Percentiles rank a stretch among this genome's conserved stretches.
Conservation (phyloP, 139 green algal genomes). For the Tetraselmis striata region DNA sequence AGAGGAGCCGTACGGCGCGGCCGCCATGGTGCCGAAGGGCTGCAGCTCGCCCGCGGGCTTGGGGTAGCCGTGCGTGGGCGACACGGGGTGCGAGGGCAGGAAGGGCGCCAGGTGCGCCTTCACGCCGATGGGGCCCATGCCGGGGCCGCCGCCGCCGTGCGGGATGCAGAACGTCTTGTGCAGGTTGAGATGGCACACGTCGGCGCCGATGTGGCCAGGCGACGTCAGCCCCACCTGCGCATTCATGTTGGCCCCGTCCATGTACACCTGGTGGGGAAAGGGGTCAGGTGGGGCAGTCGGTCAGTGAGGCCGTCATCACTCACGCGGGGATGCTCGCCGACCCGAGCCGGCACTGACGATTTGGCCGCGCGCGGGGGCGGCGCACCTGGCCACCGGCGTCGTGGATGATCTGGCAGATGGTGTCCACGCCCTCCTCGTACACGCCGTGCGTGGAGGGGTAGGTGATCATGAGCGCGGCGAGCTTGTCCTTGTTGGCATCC, state of each 20-base stretch:
- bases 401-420: constrained; percentile 96
- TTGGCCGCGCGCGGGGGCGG: too few relatives aligned
- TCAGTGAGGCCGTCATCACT: too few relatives aligned
- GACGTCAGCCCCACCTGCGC: constrained; percentile 95
- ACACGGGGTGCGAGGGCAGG: constrained; percentile 89
- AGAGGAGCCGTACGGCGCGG: constrained; percentile 89
- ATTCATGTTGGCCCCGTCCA: constrained; percentile 99
- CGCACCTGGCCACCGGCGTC: constrained; percentile 73
- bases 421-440: constrained; percentile 94
- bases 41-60: constrained; percentile 17
- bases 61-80: constrained; percentile 52
- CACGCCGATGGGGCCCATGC: constrained; percentile 86
- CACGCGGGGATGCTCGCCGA: too few relatives aligned
- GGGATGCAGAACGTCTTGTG: constrained; percentile 99
- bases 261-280: constrained; percentile 99
- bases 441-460: constrained; percentile 98
- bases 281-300: too few relatives aligned
- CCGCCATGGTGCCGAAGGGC: constrained; percentile 87
- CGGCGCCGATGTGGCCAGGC: constrained; percentile 94
- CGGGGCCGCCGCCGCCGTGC: constrained; percentile 89
- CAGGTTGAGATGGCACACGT: constrained; percentile 99
- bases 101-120: constrained; percentile 96
- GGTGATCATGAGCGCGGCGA: constrained; percentile 98
- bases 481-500: constrained; percentile 77
- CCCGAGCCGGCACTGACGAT: too few relatives aligned